Base-by-base conservation (phyloP, 257 asterid genomes). In the Gardenia jasminoides region DNA sequence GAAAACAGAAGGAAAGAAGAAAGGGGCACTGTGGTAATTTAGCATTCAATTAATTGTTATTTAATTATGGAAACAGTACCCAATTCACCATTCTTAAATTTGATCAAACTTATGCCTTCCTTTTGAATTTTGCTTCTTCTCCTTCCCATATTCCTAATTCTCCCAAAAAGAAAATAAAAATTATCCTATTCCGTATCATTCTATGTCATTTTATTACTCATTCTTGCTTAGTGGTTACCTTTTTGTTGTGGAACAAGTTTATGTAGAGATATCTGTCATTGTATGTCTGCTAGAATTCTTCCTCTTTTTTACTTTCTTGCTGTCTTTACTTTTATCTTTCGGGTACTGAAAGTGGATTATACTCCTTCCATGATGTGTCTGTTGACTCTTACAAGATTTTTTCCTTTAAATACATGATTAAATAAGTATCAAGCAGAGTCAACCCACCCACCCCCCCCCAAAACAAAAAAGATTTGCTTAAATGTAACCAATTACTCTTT, bases 241-340 rank as follows among this genome's bases (percentile, higher is more conserved):
- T 48, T 61, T 61, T 36, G 59, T 22, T 74, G 52, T 31, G 50
- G 64, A 70, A 65, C 41, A 56, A 47, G 39, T 69, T 78, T 71
- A 26, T 17, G 70, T 41, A 54, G 64, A 70, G 77, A 78, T 61
- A 39, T 79, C 65, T 71, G 20, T 70, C 31, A 30, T 36, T 30
- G 52, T 28, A 58, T 50, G n/a, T 47, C 3, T 10, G 8, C 62
- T 71, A 48, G 7, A 31, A 26, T 72, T 59, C 67, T 72, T 78
- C 31, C 31, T 36, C 36, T 72, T 67, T 67, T 72, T 31, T 30
- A 50, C 11, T 19, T 54, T n/a, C 46, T 56, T 36, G 22, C 54
- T 58, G 43, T 44, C 20, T 65, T 19, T 56, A 33, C 30, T 46
- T 44, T 36, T 66, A 46, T 44, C 61, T 13, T 61, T 62, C 4